Conservation (phyloP, 371 early-diverging fungal genomes). For the Syncephalastrum monosporum region DNA sequence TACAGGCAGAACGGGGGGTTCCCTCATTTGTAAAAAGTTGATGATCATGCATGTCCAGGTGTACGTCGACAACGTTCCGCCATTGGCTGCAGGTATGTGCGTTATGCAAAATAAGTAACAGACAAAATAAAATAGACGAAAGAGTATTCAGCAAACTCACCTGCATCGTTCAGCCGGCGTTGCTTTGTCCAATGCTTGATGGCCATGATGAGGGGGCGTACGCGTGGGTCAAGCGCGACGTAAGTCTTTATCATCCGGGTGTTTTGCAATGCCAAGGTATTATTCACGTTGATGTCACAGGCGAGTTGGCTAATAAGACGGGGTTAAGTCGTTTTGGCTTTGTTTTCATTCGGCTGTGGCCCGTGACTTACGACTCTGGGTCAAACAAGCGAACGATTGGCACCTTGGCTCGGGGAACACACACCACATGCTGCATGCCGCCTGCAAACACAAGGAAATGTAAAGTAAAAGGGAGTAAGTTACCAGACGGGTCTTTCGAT, state of each 20-base stretch:
- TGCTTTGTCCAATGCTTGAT: constrained; percentile 84
- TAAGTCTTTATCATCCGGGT: constrained; percentile 77
- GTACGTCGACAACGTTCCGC: constrained; percentile 92
- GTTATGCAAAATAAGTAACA: too few relatives aligned
- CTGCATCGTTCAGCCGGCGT: constrained; percentile 73
- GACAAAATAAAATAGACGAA: constrained; percentile 3
- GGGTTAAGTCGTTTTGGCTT: too few relatives aligned
- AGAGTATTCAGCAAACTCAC: constrained; percentile 20
- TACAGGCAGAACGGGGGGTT: constrained; percentile 85
- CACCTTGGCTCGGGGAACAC: constrained; percentile 62
- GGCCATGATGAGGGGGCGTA: constrained; percentile 70
- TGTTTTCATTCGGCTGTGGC: too few relatives aligned
- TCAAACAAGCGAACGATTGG: constrained; percentile 67
- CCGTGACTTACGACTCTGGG: constrained; percentile 53
- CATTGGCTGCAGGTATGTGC: constrained; percentile 56
- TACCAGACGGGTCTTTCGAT: neutral
- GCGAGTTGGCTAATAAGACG: constrained; percentile 43
- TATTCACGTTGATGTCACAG: constrained; percentile 87
- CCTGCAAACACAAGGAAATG: constrained; percentile 27
- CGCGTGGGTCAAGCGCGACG: constrained; percentile 77
- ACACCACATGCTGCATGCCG: constrained; percentile 54
- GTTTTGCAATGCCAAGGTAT: constrained; percentile 76
- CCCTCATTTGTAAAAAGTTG: constrained; percentile 87
- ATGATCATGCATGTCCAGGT: constrained; percentile 91
- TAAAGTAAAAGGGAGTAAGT: constrained; percentile 3